Conservation (phyloP, 306 rosid species). For the Aeschynomene evenia region DNA sequence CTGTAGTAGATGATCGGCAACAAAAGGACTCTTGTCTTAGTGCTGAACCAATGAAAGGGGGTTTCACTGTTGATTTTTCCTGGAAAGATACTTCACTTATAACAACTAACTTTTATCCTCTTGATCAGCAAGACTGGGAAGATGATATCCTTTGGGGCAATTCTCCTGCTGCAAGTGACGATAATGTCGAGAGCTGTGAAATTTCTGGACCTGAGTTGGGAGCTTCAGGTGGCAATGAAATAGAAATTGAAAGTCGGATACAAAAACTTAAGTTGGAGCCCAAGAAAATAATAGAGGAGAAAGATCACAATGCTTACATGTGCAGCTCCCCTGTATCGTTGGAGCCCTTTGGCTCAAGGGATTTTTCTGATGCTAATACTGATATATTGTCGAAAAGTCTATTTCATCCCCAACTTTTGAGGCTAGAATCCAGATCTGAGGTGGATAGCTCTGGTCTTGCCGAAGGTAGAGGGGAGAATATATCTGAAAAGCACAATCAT, state of each 20-base stretch:
- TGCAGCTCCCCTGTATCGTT: slow-evolving; percentile 47
- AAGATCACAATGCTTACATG: slow-evolving; percentile 30
- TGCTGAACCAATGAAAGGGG: slow-evolving; percentile 74
- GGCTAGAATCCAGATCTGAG: slow-evolving; percentile 62
- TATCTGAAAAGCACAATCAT: slow-evolving; percentile 47
- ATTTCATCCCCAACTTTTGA: slow-evolving; percentile 85
- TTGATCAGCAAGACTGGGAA: slow-evolving; percentile 95
- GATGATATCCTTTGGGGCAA: slow-evolving; percentile 80
- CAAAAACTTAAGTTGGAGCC: slow-evolving; percentile 38
- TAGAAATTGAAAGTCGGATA: slow-evolving; percentile 47
- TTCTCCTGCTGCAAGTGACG: slow-evolving; percentile 59
- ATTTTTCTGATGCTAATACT: slow-evolving; percentile 41
- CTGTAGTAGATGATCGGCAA: slow-evolving; percentile 36
- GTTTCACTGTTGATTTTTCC: slow-evolving; percentile 32
- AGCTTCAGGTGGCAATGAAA: slow-evolving; percentile 47
- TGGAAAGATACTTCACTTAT: slow-evolving; percentile 39
- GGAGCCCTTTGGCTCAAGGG: slow-evolving; percentile 63
- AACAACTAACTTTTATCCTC: slow-evolving; percentile 59
- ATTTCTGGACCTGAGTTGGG: slow-evolving; percentile 63
- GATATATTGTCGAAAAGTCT: slow-evolving; percentile 40
- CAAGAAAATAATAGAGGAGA: slow-evolving; percentile 39
- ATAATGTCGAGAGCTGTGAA: slow-evolving; percentile 54
- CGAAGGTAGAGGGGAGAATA: slow-evolving; percentile 44
- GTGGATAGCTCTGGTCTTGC: slow-evolving; percentile 40
- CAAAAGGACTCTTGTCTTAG: slow-evolving; percentile 49